phyloP scores from a whole-genome alignment of 1,284 basidiomycete species.

The Heterobasidion occidentale region DNA sequence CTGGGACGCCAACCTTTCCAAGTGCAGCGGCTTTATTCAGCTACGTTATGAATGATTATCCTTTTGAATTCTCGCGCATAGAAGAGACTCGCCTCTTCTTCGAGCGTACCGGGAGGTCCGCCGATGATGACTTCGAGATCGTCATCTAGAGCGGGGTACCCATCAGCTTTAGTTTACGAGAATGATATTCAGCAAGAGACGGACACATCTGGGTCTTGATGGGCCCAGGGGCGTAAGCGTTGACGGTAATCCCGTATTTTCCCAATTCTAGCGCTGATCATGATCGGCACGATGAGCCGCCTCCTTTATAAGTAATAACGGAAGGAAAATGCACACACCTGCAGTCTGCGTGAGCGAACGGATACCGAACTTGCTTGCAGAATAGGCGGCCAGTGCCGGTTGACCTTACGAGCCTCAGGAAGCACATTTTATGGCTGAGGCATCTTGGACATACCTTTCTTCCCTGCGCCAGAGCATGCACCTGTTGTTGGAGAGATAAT shows the following conservation, averaged over 20 bases:
- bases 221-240: slow-evolving; percentile 14
- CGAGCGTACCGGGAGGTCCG: neutral
- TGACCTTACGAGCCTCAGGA: neutral
- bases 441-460: neutral
- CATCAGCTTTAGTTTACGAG: neutral
- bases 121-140: neutral
- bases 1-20: slow-evolving; percentile 12
- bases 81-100: neutral
- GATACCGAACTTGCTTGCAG: slow-evolving; percentile 3
- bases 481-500: neutral
- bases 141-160: neutral
- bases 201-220: neutral
- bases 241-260: slow-evolving; percentile 18
- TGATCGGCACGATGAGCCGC: neutral
- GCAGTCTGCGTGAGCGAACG: slow-evolving; percentile 2
- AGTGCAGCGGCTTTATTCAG: slow-evolving; percentile 1
- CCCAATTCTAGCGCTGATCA: slow-evolving; percentile 15
- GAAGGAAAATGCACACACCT: neutral
- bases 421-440: neutral
- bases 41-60: neutral
- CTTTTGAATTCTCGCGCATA: neutral
- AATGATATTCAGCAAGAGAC: neutral
- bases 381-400: neutral
- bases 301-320: neutral
- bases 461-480: neutral